A percentile compares a stretch with the other conserved stretches of the same genome.
Evolutionary conservation across 345 rosid species (phyloP).

Genomic region (Eucalyptus albens): DNA sequence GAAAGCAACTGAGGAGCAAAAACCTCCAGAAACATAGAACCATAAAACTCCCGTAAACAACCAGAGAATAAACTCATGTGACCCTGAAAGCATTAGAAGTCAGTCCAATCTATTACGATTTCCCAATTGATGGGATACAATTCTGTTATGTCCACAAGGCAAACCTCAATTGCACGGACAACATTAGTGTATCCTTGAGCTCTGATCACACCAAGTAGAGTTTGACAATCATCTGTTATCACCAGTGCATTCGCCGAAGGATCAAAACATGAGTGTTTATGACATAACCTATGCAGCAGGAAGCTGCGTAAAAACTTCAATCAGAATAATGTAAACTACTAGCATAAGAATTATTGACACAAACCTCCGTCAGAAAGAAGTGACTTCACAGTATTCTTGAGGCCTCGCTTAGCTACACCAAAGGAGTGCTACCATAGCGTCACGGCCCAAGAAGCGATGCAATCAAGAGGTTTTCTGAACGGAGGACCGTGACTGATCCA

Average conservation of each 20-base stretch:
- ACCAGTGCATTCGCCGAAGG: conserved; percentile 61
- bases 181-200: conserved; percentile 49
- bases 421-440: conserved; percentile 56
- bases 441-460: not conserved
- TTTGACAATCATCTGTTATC: conserved; percentile 78
- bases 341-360: not conserved
- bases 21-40: conserved; percentile 73
- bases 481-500: not conserved
- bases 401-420: conserved; percentile 90
- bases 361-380: conserved; percentile 75
- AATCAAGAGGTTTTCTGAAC: accelerated
- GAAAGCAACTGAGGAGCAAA: conserved; percentile 71
- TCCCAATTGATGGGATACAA: not conserved
- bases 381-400: conserved; percentile 53
- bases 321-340: not conserved
- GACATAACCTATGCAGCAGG: not conserved
- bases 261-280: not conserved
- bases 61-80: conserved; percentile 79
- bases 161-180: conserved; percentile 82
- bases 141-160: not conserved
- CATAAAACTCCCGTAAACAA: conserved; percentile 81
- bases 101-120: not conserved
- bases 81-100: conserved; percentile 10
- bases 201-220: conserved; percentile 78
- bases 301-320: not conserved